A percentile compares a stretch with the other conserved stretches of the same genome.
These are phyloP conservation scores for Colletotrichum liaoningense DNA, from an alignment of 2,329 filamentous ascomycete species.

Conservation along the genomic window DNA sequence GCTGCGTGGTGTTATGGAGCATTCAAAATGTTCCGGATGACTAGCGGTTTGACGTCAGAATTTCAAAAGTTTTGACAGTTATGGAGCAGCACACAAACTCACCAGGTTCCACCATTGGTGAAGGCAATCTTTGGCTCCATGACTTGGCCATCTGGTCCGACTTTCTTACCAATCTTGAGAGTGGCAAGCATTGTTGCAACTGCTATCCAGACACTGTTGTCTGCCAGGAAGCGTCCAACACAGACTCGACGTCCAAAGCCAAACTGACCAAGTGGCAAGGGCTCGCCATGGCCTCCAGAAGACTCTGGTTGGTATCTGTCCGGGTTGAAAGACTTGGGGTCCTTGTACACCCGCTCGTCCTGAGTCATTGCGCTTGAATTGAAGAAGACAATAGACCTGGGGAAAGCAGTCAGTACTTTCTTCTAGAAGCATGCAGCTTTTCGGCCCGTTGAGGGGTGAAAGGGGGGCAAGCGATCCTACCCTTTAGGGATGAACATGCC, in stretches of 20 bases:
- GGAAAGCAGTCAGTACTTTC: slow-evolving; percentile 17
- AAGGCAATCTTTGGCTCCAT: slow-evolving; percentile 32
- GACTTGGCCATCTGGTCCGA: slow-evolving; percentile 46
- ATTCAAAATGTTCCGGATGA: slow-evolving; percentile 47
- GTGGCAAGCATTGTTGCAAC: slow-evolving; percentile 47
- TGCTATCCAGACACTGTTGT: slow-evolving; percentile 50
- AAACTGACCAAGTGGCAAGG: slow-evolving; percentile 55
- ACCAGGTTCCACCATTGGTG: slow-evolving; percentile 35
- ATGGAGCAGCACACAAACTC: slow-evolving; percentile 13
- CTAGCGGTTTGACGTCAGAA: slow-evolving; percentile 36
- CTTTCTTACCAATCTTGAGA: slow-evolving; percentile 43
- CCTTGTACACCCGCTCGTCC: slow-evolving; percentile 51
- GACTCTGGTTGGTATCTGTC: slow-evolving; percentile 52
- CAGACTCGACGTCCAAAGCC: slow-evolving; percentile 49
- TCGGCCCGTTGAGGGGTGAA: slow-evolving; percentile 13
- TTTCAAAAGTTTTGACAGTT: background rate
- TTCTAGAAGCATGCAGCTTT: slow-evolving; percentile 31
- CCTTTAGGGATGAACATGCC: slow-evolving; percentile 69
- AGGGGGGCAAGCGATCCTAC: slow-evolving; percentile 26
- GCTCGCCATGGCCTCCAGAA: slow-evolving; percentile 49
- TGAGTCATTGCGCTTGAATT: slow-evolving; percentile 59
- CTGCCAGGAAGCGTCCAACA: slow-evolving; percentile 46
- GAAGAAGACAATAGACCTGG: slow-evolving; percentile 50
- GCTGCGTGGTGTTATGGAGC: slow-evolving; percentile 36
- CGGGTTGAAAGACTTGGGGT: slow-evolving; percentile 58